These are phyloP conservation scores for Parasitella parasitica DNA, from an alignment of 371 early-diverging fungal species.

Conservation along the genomic window DNA sequence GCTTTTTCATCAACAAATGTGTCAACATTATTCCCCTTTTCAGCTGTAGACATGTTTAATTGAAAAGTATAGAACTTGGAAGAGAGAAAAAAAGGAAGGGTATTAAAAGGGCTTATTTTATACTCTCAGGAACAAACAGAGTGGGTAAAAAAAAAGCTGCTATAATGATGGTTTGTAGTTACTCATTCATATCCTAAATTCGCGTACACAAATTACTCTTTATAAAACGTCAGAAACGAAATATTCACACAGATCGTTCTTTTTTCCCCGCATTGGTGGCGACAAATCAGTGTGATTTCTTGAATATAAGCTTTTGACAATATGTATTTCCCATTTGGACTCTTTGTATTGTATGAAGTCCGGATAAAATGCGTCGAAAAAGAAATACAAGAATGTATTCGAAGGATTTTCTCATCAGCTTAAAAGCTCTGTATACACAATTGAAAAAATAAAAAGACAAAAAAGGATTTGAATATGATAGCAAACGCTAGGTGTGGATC, in stretches of 20 bases:
- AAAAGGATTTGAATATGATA: neutral
- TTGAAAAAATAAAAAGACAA: neutral
- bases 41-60: neutral
- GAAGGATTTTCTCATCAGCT: neutral
- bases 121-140: neutral
- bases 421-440: neutral
- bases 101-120: neutral
- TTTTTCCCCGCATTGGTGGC: neutral
- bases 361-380: neutral
- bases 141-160: neutral
- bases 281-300: neutral
- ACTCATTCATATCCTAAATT: neutral
- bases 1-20: conserved; percentile 8
- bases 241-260: neutral
- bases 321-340: too few species aligned
- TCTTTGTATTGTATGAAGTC: too few species aligned
- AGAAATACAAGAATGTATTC: neutral
- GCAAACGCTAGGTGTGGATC: too few species aligned
- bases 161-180: neutral
- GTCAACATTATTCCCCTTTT: neutral
- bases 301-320: neutral
- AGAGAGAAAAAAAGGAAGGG: neutral
- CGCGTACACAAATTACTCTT: neutral
- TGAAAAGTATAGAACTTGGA: neutral
- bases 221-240: neutral